A percentile compares a stretch with the other conserved stretches of the same genome.
Evolutionary conservation across 805 yeast genomes (phyloP).

Genomic region (Saturnispora silvae): DNA sequence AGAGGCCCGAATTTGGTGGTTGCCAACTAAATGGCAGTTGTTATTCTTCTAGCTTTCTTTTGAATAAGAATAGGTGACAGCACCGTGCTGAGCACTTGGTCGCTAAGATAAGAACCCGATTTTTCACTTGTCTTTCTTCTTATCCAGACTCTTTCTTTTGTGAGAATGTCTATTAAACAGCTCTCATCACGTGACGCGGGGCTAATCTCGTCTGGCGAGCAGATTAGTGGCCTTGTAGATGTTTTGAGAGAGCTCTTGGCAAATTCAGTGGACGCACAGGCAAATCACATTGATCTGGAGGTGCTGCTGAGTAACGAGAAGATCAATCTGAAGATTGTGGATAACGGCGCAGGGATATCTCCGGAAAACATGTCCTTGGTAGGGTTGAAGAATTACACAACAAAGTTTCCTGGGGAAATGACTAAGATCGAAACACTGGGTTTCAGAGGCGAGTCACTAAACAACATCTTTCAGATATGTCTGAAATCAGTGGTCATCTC

Average conservation of each 20-base stretch:
- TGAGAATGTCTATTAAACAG: no score
- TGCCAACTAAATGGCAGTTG: no score
- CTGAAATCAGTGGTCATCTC: constrained; percentile 40
- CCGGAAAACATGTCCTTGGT: constrained; percentile 35
- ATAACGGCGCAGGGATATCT: constrained; percentile 64
- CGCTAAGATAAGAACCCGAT: no score
- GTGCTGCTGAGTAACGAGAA: constrained; percentile 9
- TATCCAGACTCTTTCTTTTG: no score
- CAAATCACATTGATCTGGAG: constrained; percentile 27
- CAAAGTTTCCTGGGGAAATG: constrained; percentile 37
- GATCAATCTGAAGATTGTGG: no score
- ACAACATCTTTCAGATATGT: constrained; percentile 37
- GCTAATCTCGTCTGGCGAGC: constrained; percentile 23
- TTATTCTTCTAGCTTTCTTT: no score
- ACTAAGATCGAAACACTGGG: constrained; percentile 39
- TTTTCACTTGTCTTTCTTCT: no score
- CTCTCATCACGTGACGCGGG: no score
- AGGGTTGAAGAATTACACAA: constrained; percentile 43
- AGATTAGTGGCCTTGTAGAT: constrained; percentile 28
- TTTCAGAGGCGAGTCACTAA: constrained; percentile 64
- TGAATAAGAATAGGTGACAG: no score
- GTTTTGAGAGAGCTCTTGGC: constrained; percentile 41
- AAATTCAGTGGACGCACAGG: constrained; percentile 46
- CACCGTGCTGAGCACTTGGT: no score
- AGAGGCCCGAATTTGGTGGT: no score